phyloP scores from a whole-genome alignment of 2,329 filamentous ascomycete genomes.

The Lanzia echinophila region DNA sequence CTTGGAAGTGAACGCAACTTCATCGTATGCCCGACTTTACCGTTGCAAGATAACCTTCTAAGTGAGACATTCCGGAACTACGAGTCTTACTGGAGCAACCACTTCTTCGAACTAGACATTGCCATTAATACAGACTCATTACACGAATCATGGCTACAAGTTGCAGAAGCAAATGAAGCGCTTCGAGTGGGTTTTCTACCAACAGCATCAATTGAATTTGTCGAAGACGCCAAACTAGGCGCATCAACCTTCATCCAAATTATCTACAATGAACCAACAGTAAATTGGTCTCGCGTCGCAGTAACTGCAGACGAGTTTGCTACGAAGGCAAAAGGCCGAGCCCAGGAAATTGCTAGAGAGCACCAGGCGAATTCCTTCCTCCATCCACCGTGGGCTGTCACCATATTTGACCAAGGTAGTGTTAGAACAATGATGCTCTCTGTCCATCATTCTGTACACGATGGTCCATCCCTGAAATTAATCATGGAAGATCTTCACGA shows the following conservation, averaged over 20 bases:
- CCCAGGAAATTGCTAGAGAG: background rate
- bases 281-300: background rate
- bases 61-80: constrained; percentile 20
- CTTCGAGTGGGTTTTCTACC: constrained; percentile 30
- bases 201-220: background rate
- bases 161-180: constrained; percentile 23
- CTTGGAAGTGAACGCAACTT: background rate
- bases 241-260: constrained; percentile 12
- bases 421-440: constrained; percentile 3
- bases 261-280: background rate
- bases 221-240: background rate
- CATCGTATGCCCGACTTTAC: background rate
- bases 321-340: background rate
- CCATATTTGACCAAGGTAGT: background rate
- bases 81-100: constrained; percentile 30
- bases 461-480: background rate
- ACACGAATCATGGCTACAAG: constrained; percentile 23
- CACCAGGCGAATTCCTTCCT: background rate
- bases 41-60: constrained; percentile 23
- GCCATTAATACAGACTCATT: constrained; percentile 17
- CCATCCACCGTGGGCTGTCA: background rate
- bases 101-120: constrained; percentile 14
- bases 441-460: background rate
- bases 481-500: background rate
- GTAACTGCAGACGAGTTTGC: background rate